Base-by-base conservation (phyloP, 495 filamentous ascomycete species). In the Cenococcum geophilum region DNA sequence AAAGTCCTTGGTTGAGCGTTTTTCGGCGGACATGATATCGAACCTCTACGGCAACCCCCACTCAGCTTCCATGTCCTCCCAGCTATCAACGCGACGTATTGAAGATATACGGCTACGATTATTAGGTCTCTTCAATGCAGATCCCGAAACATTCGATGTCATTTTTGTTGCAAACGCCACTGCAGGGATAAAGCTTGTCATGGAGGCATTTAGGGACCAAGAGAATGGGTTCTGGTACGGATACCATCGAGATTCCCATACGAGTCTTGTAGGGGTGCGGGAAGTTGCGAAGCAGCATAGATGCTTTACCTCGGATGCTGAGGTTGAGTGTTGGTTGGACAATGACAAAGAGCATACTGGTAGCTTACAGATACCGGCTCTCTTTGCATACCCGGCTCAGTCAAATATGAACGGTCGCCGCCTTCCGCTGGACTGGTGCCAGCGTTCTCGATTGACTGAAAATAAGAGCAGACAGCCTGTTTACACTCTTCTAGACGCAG, bases 131-230 rank as follows among this genome's bases (percentile, higher is more conserved):
- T 93, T 96, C 75, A 85, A 90, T 50, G 92, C 92, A 2, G 83
- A 90, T 64, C 90, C 91, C 1, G 82, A 83, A 25, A 79, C 87
- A 10, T 97, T 92, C 68, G 92, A 97, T 67, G 71, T 97, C 8
- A 82, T 96, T 18, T 97, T 97, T 71, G 89, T 93, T 64, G 85
- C 90, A 14, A 97, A 97, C 69, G 88, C 92, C 49, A 96, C 92
- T 0, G 92, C 92, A 1, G 92, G 84, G 1, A 88, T 96, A 57
- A 97, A 96, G 73, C 73, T 96, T 4, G 87, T 97, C 0, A 77
- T 80, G 21, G 92, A 97, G 54, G 83, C 82, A 5, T 79, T 96
- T 51, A 76, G 85, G 52, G 83, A 84, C 23, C 74, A 76, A 14
- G 75, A 81, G 34, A 75, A 73, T 14, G 88, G 89, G 0, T 96